These are phyloP conservation scores for Goffeauzyma gilvescens DNA, from an alignment of 768 basidiomycete species.

Conservation along the genomic window DNA sequence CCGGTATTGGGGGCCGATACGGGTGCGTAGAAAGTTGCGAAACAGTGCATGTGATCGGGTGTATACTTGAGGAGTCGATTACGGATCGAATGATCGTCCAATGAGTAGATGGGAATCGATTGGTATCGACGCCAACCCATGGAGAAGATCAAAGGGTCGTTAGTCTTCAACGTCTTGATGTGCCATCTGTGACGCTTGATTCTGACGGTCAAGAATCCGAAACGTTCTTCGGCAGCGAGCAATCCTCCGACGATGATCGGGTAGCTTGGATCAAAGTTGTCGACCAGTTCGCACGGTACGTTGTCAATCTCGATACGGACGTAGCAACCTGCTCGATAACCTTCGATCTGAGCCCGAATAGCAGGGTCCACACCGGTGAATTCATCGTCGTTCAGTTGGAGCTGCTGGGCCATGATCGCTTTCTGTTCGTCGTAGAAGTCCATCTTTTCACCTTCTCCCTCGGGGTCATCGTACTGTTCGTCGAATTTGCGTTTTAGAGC, in stretches of 20 bases:
- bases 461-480: constrained; percentile 76
- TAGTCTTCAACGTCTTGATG: constrained; percentile 74
- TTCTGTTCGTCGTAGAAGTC: constrained; percentile 87
- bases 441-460: constrained; percentile 38
- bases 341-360: constrained; percentile 66
- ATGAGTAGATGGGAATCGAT: constrained; percentile 76
- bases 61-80: constrained; percentile 99
- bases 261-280: constrained; percentile 76
- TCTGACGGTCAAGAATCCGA: constrained; percentile 83
- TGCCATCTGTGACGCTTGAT: constrained; percentile 96
- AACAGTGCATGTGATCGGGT: constrained; percentile 99
- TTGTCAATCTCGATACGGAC: constrained; percentile 70
- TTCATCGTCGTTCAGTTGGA: constrained; percentile 62
- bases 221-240: constrained; percentile 69
- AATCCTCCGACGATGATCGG: constrained; percentile 87
- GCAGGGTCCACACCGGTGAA: constrained; percentile 62
- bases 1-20: constrained; percentile 81
- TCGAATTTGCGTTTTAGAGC: constrained; percentile 86
- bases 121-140: constrained; percentile 98
- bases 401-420: constrained; percentile 71
- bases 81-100: constrained; percentile 93
- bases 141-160: constrained; percentile 88
- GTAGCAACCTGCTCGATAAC: constrained; percentile 73
- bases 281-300: constrained; percentile 79
- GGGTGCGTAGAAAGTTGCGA: constrained; percentile 91